Conservation (phyloP, 495 filamentous ascomycete genomes). For the Stereocaulon alpinum region DNA sequence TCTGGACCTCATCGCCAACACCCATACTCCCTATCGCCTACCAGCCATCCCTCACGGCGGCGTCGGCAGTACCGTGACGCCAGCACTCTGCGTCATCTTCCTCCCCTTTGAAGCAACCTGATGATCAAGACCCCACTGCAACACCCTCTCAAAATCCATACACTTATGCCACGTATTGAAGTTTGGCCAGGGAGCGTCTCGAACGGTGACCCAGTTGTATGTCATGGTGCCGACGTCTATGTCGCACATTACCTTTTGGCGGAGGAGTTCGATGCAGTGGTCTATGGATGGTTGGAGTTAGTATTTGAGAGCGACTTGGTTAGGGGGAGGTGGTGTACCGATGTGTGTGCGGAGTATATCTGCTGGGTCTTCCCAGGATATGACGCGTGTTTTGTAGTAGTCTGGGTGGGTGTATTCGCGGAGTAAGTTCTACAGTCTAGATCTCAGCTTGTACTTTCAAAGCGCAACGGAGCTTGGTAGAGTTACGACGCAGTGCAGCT, state of each 20-base stretch:
- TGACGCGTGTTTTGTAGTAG: neutral
- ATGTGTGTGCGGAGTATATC: neutral
- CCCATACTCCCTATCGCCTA: no score
- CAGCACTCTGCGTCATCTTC: neutral
- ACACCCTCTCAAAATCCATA: conserved; percentile 43
- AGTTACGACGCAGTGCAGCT: conserved; percentile 21
- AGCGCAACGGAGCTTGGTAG: neutral
- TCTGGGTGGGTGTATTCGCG: neutral
- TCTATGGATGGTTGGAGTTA: neutral
- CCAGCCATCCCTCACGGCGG: no score
- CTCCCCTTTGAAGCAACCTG: conserved; percentile 29
- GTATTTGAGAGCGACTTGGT: no score
- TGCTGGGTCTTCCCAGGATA: neutral
- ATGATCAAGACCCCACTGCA: conserved; percentile 39
- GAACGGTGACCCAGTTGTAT: conserved; percentile 1
- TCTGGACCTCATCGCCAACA: no score
- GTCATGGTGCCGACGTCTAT: conserved; percentile 7
- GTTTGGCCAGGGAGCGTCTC: conserved; percentile 20
- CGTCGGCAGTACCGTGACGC: no score
- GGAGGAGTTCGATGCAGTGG: neutral
- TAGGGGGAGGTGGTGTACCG: neutral
- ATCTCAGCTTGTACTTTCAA: neutral
- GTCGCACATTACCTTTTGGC: neutral
- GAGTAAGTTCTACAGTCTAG: neutral
- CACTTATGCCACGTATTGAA: conserved; percentile 48